Conservation (phyloP, 192 early-diverging fungal genomes). For the Podila minutissima region DNA sequence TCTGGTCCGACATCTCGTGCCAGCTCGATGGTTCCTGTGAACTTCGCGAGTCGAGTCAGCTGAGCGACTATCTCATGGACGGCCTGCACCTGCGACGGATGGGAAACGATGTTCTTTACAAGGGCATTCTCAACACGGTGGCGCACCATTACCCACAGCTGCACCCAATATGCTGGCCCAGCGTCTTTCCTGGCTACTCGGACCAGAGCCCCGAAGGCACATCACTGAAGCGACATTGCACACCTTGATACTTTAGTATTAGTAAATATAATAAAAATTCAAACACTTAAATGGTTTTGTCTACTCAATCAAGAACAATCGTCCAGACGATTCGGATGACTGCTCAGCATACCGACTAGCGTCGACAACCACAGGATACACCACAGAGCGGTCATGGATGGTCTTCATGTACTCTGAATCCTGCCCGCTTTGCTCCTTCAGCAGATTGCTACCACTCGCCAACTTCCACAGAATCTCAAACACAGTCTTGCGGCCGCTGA, state of each 20-base stretch:
- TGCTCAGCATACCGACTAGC: constrained; percentile 12
- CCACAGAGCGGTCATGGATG: constrained; percentile 13
- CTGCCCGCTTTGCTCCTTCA: background rate
- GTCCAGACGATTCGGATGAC: background rate
- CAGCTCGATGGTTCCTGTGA: constrained; percentile 16
- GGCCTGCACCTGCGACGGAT: constrained; percentile 65
- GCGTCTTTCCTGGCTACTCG: constrained; percentile 33
- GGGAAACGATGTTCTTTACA: constrained; percentile 63
- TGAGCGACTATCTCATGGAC: constrained; percentile 59
- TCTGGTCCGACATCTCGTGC: constrained; percentile 22
- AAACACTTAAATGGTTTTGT: background rate
- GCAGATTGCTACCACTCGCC: constrained; percentile 23
- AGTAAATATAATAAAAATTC: background rate
- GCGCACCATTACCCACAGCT: constrained; percentile 33
- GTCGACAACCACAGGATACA: constrained; percentile 35
- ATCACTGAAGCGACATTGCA: constrained; percentile 22
- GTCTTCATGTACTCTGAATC: background rate
- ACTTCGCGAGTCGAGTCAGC: constrained; percentile 20
- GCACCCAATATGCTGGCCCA: constrained; percentile 41
- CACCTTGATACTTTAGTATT: background rate
- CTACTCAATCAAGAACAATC: constrained; percentile 42
- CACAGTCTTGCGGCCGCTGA: constrained; percentile 35
- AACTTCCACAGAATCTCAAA: constrained; percentile 40
- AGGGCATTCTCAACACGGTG: constrained; percentile 30
- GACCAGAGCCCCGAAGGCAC: constrained; percentile 27